phyloP scores from a whole-genome alignment of 495 filamentous ascomycete species.

The Aspergillus taichungensis region DNA sequence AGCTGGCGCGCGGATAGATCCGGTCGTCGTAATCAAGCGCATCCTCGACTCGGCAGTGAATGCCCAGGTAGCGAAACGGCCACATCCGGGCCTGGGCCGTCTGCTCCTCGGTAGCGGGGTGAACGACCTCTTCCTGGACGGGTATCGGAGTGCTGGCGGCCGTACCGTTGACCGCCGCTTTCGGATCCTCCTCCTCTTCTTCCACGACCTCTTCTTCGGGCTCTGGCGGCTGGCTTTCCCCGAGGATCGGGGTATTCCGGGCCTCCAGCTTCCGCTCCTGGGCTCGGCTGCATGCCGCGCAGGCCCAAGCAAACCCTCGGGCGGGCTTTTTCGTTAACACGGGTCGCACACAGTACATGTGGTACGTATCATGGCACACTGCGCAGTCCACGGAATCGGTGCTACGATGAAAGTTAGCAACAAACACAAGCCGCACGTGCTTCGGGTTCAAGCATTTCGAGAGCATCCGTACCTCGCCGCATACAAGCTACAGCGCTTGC shows the following conservation, averaged over 20 bases:
- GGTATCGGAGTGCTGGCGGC: conserved; percentile 52
- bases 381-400: conserved; percentile 96
- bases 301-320: conserved; percentile 96
- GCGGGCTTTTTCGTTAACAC: conserved; percentile 93
- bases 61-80: conserved; percentile 93
- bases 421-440: background rate
- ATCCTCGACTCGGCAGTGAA: conserved; percentile 94
- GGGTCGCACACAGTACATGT: conserved; percentile 96
- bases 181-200: conserved; percentile 65
- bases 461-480: conserved; percentile 64
- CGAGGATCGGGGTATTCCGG: conserved; percentile 66
- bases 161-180: conserved; percentile 36
- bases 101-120: conserved; percentile 80
- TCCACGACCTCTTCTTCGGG: conserved; percentile 69
- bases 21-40: conserved; percentile 95
- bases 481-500: conserved; percentile 82
- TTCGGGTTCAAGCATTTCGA: too few species aligned
- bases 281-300: conserved; percentile 86
- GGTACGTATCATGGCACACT: conserved; percentile 88
- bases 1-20: conserved; percentile 93
- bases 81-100: conserved; percentile 85
- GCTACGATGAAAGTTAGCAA: conserved; percentile 32
- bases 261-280: conserved; percentile 90
- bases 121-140: conserved; percentile 43
- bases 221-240: conserved; percentile 43